Evolutionary conservation across 805 yeast species (phyloP), one percentile per base, ranked within the genome.

Genomic region (Torulaspora delbrueckii): DNA sequence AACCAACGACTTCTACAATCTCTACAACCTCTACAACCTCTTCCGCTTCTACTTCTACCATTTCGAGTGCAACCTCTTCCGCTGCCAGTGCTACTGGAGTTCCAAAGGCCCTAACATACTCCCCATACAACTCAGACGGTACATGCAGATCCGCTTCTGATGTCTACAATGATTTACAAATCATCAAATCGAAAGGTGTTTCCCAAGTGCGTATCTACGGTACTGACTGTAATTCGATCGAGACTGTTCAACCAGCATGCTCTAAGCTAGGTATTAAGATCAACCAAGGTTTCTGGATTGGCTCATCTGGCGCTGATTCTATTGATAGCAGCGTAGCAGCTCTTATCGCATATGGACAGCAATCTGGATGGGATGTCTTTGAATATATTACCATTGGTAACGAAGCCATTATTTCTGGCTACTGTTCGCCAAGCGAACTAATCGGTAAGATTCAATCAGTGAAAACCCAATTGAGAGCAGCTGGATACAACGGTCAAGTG

Each of bases 221-320:
- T 56, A 84, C 86, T 47, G 97, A 90, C 66, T 90, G 97, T 71
- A 73, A 77, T 62, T 77, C 84, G 22, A 66, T 86, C 40, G 59
- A 74, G 25, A 79, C 84, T 2, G 79, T 88, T 31, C 73, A 79
- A 56, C 86, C 93, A 40, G 74, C 73, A 32, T 77, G 84, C 54
- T 57, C 59, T 19, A 41, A 63, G 10, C 67, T 84, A 43, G 96
- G 95, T 3, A 63, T 90, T 42, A 78, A 69, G 31, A 78, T 89
- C 47, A 84, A 86, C 65, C 96, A 87, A 72, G 96, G 97, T 40
- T 76, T 90, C 66, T 90, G 93, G 90, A 81, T 90, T 52, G 63
- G 74, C 37, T 49, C 67, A 14, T 71, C 64, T 23, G 96, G 95
- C 56, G 81, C 75, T 31, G 79, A 79, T 58, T 81, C 91, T 7